A percentile compares a stretch with the other conserved stretches of the same genome.
phyloP scores from a whole-genome alignment of 75 land plant genomes.

The Ceratopteris richardii region DNA sequence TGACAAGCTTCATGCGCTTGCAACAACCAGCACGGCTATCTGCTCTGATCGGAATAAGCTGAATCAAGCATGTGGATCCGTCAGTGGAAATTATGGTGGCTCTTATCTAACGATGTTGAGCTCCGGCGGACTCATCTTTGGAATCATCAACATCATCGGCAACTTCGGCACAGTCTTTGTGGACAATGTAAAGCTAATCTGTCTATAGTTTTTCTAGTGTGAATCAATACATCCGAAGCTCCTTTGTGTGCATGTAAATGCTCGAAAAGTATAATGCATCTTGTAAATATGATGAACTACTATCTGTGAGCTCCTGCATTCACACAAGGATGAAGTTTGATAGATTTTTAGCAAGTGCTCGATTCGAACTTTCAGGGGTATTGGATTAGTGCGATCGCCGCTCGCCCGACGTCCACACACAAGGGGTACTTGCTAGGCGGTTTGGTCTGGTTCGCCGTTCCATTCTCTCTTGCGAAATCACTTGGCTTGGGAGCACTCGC shows the following conservation, averaged over 20 bases:
- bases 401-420: slow-evolving; percentile 86
- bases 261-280: too few species aligned
- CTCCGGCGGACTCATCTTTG: slow-evolving; percentile 87
- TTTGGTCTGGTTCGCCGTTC: slow-evolving; percentile 95
- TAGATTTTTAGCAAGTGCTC: too few species aligned
- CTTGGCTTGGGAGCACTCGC: slow-evolving; percentile 94
- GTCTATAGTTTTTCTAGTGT: neutral
- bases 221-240: too few species aligned
- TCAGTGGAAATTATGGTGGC: slow-evolving; percentile 72
- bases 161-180: slow-evolving; percentile 96
- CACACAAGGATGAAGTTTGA: neutral
- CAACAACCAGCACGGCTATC: slow-evolving; percentile 43
- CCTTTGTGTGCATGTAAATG: neutral
- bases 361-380: slow-evolving; percentile 47
- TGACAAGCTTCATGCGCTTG: slow-evolving; percentile 42
- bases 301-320: neutral
- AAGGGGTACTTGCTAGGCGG: slow-evolving; percentile 95
- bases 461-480: slow-evolving; percentile 88
- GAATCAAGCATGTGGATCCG: slow-evolving; percentile 86
- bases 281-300: too few species aligned
- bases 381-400: slow-evolving; percentile 91
- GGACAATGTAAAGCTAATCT: slow-evolving; percentile 59
- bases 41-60: slow-evolving; percentile 46
- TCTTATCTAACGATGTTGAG: slow-evolving; percentile 90
- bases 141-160: slow-evolving; percentile 91